Conservation (phyloP, 148 eudicot species). For the Cornus suecica region DNA sequence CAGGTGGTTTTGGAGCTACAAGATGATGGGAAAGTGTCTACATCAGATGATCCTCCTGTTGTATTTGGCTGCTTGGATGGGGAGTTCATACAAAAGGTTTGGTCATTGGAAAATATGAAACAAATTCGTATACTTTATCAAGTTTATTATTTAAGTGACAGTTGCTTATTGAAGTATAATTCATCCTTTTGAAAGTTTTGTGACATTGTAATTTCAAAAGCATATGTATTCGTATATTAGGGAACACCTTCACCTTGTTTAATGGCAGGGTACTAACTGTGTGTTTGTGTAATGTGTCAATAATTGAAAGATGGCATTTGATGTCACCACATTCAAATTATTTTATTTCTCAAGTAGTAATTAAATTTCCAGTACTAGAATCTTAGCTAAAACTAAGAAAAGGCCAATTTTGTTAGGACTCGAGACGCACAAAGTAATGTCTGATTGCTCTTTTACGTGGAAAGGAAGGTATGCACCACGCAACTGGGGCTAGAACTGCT, state of each 20-base stretch:
- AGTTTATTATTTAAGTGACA: background rate
- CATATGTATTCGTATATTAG: no score
- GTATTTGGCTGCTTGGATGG: slow-evolving; percentile 68
- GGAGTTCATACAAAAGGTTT: slow-evolving; percentile 71
- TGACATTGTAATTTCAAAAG: background rate
- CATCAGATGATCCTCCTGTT: slow-evolving; percentile 90
- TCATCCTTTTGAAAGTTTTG: background rate
- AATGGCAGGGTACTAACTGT: background rate
- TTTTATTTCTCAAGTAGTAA: no score
- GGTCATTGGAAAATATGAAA: background rate
- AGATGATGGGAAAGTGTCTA: slow-evolving; percentile 64
- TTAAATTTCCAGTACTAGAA: no score
- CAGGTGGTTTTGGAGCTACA: slow-evolving; percentile 87
- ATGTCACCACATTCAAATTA: no score
- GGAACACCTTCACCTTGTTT: background rate
- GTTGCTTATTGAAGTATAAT: background rate
- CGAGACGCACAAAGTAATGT: no score
- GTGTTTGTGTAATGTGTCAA: background rate
- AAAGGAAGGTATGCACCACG: no score
- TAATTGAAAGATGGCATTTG: background rate
- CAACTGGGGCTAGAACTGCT: no score
- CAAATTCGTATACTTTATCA: background rate
- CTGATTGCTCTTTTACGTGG: no score
- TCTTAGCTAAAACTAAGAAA: no score
- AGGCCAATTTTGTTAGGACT: no score